Evolutionary conservation across 306 rosid genomes (phyloP).

Genomic region (Begonia masoniana): DNA sequence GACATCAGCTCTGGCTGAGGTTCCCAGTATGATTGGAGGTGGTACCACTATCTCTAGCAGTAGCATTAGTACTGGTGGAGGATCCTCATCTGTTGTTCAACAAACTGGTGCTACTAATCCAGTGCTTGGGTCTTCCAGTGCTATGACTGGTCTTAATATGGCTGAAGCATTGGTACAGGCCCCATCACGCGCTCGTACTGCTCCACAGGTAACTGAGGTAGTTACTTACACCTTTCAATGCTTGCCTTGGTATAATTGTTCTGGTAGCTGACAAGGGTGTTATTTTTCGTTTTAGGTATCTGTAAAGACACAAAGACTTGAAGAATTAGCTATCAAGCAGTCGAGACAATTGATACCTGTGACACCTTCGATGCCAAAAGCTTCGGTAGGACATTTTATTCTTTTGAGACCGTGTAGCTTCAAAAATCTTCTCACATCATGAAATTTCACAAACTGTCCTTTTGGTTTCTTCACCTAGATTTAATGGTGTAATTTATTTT

Average conservation of each 20-base stretch:
- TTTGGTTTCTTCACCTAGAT: too few relatives aligned
- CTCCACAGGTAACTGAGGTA: constrained; percentile 59
- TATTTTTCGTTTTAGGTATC: constrained; percentile 32
- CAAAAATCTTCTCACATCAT: too few relatives aligned
- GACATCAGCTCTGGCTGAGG: constrained; percentile 93
- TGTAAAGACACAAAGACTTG: constrained; percentile 87
- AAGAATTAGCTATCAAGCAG: constrained; percentile 91
- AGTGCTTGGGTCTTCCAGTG: constrained; percentile 31
- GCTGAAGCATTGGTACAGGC: constrained; percentile 91
- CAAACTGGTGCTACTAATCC: constrained; percentile 38
- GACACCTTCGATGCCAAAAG: constrained; percentile 81
- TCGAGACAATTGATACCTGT: constrained; percentile 94
- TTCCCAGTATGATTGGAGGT: constrained; percentile 58
- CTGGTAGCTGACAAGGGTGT: constrained; percentile 9
- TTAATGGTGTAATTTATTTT: too few relatives aligned
- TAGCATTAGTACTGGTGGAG: constrained; percentile 1
- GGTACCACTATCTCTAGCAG: constrained; percentile 24
- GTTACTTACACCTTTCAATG: constrained; percentile 4
- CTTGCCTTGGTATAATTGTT: constrained; percentile 2
- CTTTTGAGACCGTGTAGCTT: constrained; percentile 8
- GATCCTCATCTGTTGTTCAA: constrained; percentile 37
- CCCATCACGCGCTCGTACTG: constrained; percentile 61
- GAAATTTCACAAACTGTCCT: not conserved
- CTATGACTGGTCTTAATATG: constrained; percentile 78
- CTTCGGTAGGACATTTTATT: constrained; percentile 44